Evolutionary conservation across 192 early-diverging fungal species (phyloP).

Genomic region (Backusella mclennaniae): DNA sequence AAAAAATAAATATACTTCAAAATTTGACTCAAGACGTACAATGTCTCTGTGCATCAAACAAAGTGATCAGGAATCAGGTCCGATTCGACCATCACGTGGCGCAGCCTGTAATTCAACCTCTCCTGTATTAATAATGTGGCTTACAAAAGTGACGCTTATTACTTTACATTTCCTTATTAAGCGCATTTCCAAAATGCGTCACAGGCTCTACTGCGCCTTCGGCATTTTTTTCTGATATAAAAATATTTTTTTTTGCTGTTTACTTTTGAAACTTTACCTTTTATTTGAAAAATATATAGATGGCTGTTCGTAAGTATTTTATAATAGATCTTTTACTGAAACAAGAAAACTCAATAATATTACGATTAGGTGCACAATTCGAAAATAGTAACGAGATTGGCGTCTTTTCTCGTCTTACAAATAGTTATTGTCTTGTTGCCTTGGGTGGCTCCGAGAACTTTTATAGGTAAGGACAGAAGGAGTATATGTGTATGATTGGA

Average conservation of each 20-base stretch:
- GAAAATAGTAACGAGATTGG: conserved; percentile 99
- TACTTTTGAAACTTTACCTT: neutral
- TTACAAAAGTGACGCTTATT: neutral
- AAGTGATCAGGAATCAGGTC: neutral
- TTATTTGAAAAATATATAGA: neutral
- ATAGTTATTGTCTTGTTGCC: conserved; percentile 96
- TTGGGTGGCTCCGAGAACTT: conserved; percentile 99
- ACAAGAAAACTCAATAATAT: neutral
- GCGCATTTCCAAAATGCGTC: neutral
- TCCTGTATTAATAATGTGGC: neutral
- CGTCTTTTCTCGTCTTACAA: conserved; percentile 96
- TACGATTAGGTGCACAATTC: conserved; percentile 80
- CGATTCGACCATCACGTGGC: neutral
- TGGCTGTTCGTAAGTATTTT: conserved; percentile 3
- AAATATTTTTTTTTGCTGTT: neutral
- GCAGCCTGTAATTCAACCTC: neutral
- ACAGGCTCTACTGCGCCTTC: conserved; percentile 2
- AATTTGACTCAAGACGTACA: too few relatives aligned
- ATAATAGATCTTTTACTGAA: neutral
- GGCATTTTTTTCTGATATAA: neutral
- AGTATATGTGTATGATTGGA: neutral
- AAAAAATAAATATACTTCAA: too few relatives aligned
- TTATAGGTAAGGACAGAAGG: conserved; percentile 71
- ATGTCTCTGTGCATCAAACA: too few relatives aligned
- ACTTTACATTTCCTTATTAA: neutral